These are phyloP conservation scores for Fusarium compactum DNA, from an alignment of 2,329 filamentous ascomycete genomes.

Conservation along the genomic window DNA sequence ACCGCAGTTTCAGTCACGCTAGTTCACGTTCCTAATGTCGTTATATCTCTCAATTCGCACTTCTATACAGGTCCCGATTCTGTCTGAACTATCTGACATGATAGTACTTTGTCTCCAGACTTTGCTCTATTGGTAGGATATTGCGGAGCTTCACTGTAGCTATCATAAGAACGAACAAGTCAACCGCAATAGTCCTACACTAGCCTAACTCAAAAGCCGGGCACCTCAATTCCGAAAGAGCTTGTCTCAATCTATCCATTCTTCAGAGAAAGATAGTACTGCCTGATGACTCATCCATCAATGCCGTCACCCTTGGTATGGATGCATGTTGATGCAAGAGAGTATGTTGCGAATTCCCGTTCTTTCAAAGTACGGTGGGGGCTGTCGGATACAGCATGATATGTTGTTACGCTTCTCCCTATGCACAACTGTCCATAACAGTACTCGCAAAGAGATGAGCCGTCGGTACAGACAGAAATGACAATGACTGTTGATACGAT, in stretches of 20 bases:
- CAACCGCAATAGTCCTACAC: not conserved
- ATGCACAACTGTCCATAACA: constrained; percentile 3
- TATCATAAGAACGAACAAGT: constrained; percentile 1
- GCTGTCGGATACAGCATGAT: not conserved
- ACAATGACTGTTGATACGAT: not conserved
- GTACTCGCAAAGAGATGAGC: not conserved
- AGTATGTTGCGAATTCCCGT: not conserved
- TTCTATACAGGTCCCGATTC: not conserved
- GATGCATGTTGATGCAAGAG: constrained; percentile 3
- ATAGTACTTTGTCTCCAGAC: not conserved
- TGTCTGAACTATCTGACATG: constrained; percentile 1
- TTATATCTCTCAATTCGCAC: not conserved
- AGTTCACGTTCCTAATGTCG: not conserved
- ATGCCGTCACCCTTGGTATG: constrained; percentile 1
- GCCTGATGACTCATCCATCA: not conserved
- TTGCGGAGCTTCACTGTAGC: not conserved
- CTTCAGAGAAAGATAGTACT: constrained; percentile 8
- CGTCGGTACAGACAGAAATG: not conserved
- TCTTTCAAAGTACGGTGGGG: constrained; percentile 6
- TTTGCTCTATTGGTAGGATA: not conserved
- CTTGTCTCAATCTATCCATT: not conserved
- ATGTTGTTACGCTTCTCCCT: constrained; percentile 1
- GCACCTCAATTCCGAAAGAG: constrained; percentile 5
- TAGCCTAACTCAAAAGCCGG: constrained; percentile 16
- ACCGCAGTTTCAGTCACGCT: not conserved